Conservation (phyloP, 2,329 filamentous ascomycete species). For the Rutstroemia sydowiana region DNA sequence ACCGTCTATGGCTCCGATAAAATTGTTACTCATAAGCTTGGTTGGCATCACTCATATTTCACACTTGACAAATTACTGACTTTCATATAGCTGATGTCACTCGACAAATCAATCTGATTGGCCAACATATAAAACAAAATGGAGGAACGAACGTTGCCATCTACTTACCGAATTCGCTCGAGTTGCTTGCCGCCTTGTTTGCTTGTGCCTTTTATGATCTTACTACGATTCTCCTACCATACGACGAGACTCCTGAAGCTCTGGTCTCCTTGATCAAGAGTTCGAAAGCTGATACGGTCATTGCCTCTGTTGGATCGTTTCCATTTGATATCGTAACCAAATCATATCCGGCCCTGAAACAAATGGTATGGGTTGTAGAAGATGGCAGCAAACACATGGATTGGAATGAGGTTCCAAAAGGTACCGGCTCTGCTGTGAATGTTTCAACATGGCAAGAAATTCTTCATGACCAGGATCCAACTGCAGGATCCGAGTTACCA, state of each 20-base stretch:
- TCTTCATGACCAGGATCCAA: constrained; percentile 59
- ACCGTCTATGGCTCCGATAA: constrained; percentile 73
- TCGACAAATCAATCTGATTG: constrained; percentile 81
- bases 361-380: constrained; percentile 89
- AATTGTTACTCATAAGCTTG: constrained; percentile 62
- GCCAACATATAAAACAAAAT: constrained; percentile 65
- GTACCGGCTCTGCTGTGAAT: constrained; percentile 65
- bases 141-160: constrained; percentile 73
- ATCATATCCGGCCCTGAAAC: constrained; percentile 61
- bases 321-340: constrained; percentile 68
- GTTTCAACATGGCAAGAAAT: constrained; percentile 93
- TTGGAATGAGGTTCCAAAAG: constrained; percentile 82
- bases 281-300: constrained; percentile 69
- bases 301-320: constrained; percentile 81
- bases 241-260: constrained; percentile 62
- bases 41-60: constrained; percentile 32
- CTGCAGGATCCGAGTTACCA: constrained; percentile 57
- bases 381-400: constrained; percentile 87
- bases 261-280: constrained; percentile 66
- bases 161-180: constrained; percentile 88
- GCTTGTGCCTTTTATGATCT: constrained; percentile 79
- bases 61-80: constrained; percentile 12
- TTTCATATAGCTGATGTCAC: constrained; percentile 57
- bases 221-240: constrained; percentile 78
- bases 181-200: constrained; percentile 76